Conservation (phyloP, 495 filamentous ascomycete genomes). For the Bacidia rubella region DNA sequence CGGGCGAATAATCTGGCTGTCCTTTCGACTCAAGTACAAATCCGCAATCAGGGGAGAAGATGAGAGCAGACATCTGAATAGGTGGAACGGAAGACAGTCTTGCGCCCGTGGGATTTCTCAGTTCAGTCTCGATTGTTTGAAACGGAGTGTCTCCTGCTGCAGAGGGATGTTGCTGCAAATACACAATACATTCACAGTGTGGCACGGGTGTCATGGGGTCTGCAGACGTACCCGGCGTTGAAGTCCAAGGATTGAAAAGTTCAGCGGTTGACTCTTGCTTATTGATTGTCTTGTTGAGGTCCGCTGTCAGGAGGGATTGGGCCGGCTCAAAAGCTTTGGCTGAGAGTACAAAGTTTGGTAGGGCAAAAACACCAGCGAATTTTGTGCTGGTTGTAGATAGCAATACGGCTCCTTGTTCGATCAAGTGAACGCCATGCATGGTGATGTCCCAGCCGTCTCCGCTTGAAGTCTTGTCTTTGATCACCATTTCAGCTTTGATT, state of each 20-base stretch:
- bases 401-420: slow-evolving; percentile 57
- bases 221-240: slow-evolving; percentile 41
- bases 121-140: slow-evolving; percentile 64
- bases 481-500: slow-evolving; percentile 48
- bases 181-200: slow-evolving; percentile 80
- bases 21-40: slow-evolving; percentile 84
- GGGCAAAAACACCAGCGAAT: slow-evolving; percentile 73
- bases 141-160: slow-evolving; percentile 31
- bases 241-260: slow-evolving; percentile 50
- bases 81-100: slow-evolving; percentile 51
- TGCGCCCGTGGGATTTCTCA: slow-evolving; percentile 75
- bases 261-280: slow-evolving; percentile 40
- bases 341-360: slow-evolving; percentile 69
- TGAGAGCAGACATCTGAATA: slow-evolving; percentile 67
- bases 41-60: slow-evolving; percentile 90
- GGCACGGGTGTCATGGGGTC: slow-evolving; percentile 48
- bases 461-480: slow-evolving; percentile 54
- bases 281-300: slow-evolving; percentile 51
- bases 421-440: slow-evolving; percentile 74
- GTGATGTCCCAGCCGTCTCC: slow-evolving; percentile 61
- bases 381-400: slow-evolving; percentile 84
- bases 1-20: slow-evolving; percentile 52
- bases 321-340: slow-evolving; percentile 51
- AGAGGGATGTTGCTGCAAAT: slow-evolving; percentile 65
- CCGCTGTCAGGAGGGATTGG: slow-evolving; percentile 54